phyloP scores from a whole-genome alignment of 331 rosid genomes.

The Prunus yedoensis region DNA sequence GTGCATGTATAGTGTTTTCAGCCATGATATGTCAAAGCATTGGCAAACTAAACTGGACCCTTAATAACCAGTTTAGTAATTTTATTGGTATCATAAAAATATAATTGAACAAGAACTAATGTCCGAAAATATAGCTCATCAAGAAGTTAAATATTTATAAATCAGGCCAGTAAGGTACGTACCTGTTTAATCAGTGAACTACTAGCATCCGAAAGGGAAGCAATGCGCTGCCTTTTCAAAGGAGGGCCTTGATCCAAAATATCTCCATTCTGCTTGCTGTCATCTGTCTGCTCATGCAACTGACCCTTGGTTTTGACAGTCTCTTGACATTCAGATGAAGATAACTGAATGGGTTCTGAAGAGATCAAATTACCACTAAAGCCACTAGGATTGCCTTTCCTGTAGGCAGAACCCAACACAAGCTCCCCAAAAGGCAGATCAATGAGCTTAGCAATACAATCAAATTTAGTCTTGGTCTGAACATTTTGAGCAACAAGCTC shows the following conservation, averaged over 20 bases:
- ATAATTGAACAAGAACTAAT: no score
- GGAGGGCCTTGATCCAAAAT: slow-evolving; percentile 50
- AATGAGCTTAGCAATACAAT: slow-evolving; percentile 77
- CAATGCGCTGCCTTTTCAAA: slow-evolving; percentile 57
- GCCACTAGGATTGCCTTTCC: slow-evolving; percentile 32
- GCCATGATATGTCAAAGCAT: neutral
- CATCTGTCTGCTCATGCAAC: slow-evolving; percentile 36
- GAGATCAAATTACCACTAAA: slow-evolving; percentile 35
- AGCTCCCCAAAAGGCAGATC: slow-evolving; percentile 90
- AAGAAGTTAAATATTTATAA: slow-evolving; percentile 2
- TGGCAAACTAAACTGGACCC: neutral
- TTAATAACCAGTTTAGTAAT: neutral
- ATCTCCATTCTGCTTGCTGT: slow-evolving; percentile 55
- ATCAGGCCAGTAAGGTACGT: slow-evolving; percentile 2
- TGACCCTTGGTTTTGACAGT: slow-evolving; percentile 41
- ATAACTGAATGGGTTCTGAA: slow-evolving; percentile 37
- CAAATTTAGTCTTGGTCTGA: slow-evolving; percentile 72
- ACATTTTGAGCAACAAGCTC: slow-evolving; percentile 80
- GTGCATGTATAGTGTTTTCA: neutral
- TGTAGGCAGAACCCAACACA: slow-evolving; percentile 50
- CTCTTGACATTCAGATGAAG: slow-evolving; percentile 48
- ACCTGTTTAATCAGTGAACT: slow-evolving; percentile 84
- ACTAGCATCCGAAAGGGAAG: slow-evolving; percentile 52
- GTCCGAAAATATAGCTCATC: neutral
- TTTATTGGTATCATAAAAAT: no score